Evolutionary conservation across 139 green algal genomes (phyloP), one percentile per base, ranked within the genome.

Genomic region (Chara braunii): DNA sequence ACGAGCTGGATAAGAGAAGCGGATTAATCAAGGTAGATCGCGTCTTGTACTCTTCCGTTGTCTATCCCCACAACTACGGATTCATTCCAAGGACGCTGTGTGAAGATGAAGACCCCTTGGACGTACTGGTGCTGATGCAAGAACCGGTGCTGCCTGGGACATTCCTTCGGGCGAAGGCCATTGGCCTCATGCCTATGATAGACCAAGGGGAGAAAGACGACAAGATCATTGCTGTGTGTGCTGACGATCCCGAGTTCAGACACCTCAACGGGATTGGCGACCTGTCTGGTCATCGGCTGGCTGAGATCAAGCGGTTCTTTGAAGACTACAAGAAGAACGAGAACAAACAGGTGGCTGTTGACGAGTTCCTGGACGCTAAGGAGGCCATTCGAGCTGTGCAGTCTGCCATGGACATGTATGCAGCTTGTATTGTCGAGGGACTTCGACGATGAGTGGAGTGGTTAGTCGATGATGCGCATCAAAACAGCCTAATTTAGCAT

Each of bases 11-110:
- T 80, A 96, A 96, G 71, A 64, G 79, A 5, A 86, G 83, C 1
- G 85, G 78, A n/a, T 44, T 73, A 24, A 67, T 51, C 12, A 62
- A 54, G 53, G 53, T 62, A n/a, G 90, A 96, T 77, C 82, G 90
- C 51, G 84, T 96, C 23, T 78, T 96, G 14, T 94, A 94, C 77
- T 92, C 84, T 11, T 86, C 73, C 14, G 90, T 96, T 0, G 86
- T 95, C 3, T 95, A 95, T 65, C 90, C 89, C 12, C 64, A 72
- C 64, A 72, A 71, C 64, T 75, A 81, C 24, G 83, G 83, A 34
- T 96, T 96, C 78, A 90, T 95, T 60, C 90, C 90, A 33, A 86
- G 87, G 68, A 96, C 90, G 2, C 83, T 95, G 35, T 95, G 90
- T 70, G 89, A 95, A 60, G 89, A 96, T 48, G 40, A 18, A 48